Conservation (phyloP, 2,329 filamentous ascomycete genomes). For the Scedosporium dehoogii region DNA sequence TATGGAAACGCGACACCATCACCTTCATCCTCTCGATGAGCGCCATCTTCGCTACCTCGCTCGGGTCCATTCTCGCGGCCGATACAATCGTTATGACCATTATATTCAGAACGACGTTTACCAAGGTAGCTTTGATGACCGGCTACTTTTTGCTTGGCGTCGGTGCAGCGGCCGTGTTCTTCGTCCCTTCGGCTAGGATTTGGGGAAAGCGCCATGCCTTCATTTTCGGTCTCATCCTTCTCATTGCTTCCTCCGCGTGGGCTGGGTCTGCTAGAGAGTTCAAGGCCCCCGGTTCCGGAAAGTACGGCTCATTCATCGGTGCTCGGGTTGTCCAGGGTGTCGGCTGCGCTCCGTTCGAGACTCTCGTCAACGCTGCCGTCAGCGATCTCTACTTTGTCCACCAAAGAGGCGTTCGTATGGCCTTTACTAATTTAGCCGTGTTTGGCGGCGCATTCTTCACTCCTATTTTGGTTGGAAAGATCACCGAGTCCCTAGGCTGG, state of each 20-base stretch:
- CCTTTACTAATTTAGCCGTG: conserved; percentile 53
- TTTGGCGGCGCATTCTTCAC: conserved; percentile 55
- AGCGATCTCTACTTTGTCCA: conserved; percentile 88
- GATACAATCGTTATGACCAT: conserved; percentile 72
- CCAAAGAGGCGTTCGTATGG: conserved; percentile 79
- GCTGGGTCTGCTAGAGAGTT: conserved; percentile 46
- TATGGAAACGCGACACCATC: conserved; percentile 77
- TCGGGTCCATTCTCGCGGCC: conserved; percentile 79
- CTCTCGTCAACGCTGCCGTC: conserved; percentile 77
- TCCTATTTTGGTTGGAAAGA: conserved; percentile 83
- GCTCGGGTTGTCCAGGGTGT: conserved; percentile 80
- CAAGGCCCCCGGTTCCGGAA: conserved; percentile 28
- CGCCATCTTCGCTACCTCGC: conserved; percentile 72
- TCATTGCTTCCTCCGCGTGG: conserved; percentile 70
- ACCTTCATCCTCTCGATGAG: conserved; percentile 68
- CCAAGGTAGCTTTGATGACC: conserved; percentile 70
- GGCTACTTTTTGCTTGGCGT: conserved; percentile 82
- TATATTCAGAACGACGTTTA: conserved; percentile 56
- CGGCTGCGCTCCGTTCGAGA: conserved; percentile 80
- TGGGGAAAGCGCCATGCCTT: conserved; percentile 92
- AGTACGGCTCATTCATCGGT: conserved; percentile 64
- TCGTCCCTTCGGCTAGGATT: conserved; percentile 77
- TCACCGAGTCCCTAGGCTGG: conserved; percentile 69
- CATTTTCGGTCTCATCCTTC: conserved; percentile 62
- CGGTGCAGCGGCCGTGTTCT: conserved; percentile 70